These are phyloP conservation scores for Globisporangium nagaii DNA, from an alignment of 352 stramenopile species.

Conservation along the genomic window DNA sequence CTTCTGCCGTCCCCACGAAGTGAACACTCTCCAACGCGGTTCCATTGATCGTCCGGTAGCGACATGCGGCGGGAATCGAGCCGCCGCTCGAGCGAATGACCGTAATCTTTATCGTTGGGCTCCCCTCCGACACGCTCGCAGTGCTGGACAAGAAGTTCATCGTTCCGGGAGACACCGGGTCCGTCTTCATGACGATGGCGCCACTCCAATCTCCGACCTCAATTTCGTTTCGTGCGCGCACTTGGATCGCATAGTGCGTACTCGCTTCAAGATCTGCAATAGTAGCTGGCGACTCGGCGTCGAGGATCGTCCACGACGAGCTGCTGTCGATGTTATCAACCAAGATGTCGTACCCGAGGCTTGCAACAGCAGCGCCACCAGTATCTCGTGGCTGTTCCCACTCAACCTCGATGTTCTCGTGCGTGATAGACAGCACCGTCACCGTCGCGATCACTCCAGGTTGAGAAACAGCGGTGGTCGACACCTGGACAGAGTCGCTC, in stretches of 20 bases:
- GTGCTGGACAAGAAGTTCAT: conserved; percentile 24
- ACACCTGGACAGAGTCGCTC: conserved; percentile 20
- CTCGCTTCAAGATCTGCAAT: conserved; percentile 18
- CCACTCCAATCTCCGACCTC: conserved; percentile 26
- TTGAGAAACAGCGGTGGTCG: conserved; percentile 14
- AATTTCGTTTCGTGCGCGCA: conserved; percentile 20
- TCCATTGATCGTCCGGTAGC: conserved; percentile 24
- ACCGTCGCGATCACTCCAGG: conserved; percentile 21
- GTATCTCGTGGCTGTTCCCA: conserved; percentile 35
- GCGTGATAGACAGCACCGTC: conserved; percentile 11
- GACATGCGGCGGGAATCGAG: conserved; percentile 27
- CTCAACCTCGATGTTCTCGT: conserved; percentile 17
- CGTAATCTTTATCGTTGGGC: conserved; percentile 1
- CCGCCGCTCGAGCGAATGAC: conserved; percentile 30
- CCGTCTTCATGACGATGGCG: conserved; percentile 22
- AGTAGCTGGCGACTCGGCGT: neutral
- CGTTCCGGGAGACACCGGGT: conserved; percentile 37
- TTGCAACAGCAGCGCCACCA: conserved; percentile 18
- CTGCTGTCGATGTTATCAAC: conserved; percentile 2
- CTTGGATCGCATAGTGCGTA: conserved; percentile 26
- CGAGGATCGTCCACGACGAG: neutral
- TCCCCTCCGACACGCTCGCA: conserved; percentile 23
- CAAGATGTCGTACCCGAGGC: conserved; percentile 24
- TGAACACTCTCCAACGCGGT: conserved; percentile 27
- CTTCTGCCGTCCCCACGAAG: conserved; percentile 13